phyloP scores from a whole-genome alignment of 164 flowering plant species.

The Magnolia officinalis region DNA sequence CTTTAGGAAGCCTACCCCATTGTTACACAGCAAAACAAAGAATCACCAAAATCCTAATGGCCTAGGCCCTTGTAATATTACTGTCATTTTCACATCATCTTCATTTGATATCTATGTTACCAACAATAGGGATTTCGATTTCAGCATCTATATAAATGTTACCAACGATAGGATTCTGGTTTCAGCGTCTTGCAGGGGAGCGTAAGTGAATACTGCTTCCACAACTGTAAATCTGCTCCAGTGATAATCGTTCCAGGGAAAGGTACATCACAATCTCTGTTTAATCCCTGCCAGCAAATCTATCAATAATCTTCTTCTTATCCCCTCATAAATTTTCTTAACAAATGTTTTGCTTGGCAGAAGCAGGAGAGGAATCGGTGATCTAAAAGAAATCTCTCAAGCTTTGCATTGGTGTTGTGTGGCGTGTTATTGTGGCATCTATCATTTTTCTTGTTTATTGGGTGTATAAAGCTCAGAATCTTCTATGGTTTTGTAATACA shows the following conservation, averaged over 20 bases:
- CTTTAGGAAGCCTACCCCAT: neutral
- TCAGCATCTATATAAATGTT: neutral
- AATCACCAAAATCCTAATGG: neutral
- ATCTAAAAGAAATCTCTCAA: slow-evolving; percentile 5
- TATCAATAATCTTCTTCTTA: neutral
- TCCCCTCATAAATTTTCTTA: neutral
- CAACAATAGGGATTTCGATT: neutral
- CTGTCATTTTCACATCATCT: neutral
- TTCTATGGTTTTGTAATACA: neutral
- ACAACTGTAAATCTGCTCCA: slow-evolving; percentile 81
- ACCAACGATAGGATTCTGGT: neutral
- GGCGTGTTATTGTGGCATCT: neutral
- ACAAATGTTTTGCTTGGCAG: slow-evolving; percentile 21
- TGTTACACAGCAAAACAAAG: no score
- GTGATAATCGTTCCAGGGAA: slow-evolving; percentile 80
- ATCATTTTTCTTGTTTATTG: neutral
- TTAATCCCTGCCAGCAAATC: neutral
- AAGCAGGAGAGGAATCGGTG: slow-evolving; percentile 43
- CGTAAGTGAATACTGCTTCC: slow-evolving; percentile 79
- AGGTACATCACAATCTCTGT: slow-evolving; percentile 33
- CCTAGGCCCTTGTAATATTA: neutral
- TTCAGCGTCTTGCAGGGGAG: slow-evolving; percentile 84
- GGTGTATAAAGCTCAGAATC: neutral
- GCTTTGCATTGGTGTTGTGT: neutral
- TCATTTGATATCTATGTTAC: neutral